Conservation (phyloP, 164 flowering plant genomes). For the Brasenia schreberi region DNA sequence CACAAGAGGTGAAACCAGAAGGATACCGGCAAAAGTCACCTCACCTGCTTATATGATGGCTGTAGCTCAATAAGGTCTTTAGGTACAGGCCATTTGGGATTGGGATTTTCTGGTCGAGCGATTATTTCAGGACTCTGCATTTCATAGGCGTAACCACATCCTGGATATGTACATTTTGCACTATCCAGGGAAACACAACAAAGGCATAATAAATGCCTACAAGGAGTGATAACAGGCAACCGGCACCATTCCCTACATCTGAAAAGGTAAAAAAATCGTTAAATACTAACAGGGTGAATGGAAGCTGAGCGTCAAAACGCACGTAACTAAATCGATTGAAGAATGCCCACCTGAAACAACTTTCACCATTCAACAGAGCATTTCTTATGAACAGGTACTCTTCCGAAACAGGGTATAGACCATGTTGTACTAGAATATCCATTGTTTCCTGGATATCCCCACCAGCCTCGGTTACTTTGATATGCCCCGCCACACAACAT, state of each 20-base stretch:
- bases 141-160: conserved; percentile 72
- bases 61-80: conserved; percentile 96
- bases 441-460: conserved; percentile 93
- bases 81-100: conserved; percentile 99
- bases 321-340: background rate
- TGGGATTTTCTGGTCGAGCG: conserved; percentile 92
- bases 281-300: too few relatives aligned
- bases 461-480: conserved; percentile 77
- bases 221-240: conserved; percentile 85
- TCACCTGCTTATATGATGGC: conserved; percentile 90
- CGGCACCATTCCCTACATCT: conserved; percentile 97
- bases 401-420: conserved; percentile 55
- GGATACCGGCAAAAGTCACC: background rate
- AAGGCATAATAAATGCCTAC: conserved; percentile 91
- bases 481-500: conserved; percentile 97
- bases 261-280: conserved; percentile 7
- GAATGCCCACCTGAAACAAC: conserved; percentile 58
- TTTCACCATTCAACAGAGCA: conserved; percentile 58
- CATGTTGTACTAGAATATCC: conserved; percentile 69
- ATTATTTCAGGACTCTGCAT: conserved; percentile 87
- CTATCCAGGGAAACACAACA: conserved; percentile 85
- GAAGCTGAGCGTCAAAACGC: background rate
- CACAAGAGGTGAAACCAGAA: background rate
- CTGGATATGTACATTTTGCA: conserved; percentile 65
- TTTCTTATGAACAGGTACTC: conserved; percentile 58